Conservation (phyloP, 768 basidiomycete genomes). For the Paxillus ammoniavirescens region DNA sequence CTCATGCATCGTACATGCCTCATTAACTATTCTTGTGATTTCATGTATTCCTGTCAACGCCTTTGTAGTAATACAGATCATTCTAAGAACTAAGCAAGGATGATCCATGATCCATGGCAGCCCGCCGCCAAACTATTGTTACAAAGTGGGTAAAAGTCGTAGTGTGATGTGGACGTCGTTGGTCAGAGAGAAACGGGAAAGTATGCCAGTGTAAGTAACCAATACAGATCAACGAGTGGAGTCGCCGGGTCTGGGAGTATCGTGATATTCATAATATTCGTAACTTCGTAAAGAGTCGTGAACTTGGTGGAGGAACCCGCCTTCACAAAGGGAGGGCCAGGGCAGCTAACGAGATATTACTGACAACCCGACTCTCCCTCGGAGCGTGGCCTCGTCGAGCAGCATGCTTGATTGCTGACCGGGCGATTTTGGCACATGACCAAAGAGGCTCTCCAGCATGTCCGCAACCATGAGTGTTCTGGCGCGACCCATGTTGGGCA, state of each 20-base stretch:
- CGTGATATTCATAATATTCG: conserved; percentile 2
- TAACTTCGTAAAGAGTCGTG: conserved; percentile 15
- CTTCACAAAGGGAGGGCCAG: conserved; percentile 8
- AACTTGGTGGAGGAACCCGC: not conserved
- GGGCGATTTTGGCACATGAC: conserved; percentile 34
- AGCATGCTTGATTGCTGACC: conserved; percentile 23
- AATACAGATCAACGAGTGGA: conserved; percentile 12
- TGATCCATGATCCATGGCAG: conserved; percentile 8
- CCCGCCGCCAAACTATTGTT: conserved; percentile 18
- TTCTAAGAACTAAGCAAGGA: not conserved
- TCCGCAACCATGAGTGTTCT: conserved; percentile 4
- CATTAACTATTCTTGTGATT: too few species aligned
- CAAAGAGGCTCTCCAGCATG: conserved; percentile 16
- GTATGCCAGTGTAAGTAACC: not conserved
- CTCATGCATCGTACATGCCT: too few species aligned
- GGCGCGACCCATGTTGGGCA: conserved; percentile 1
- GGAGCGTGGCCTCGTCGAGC: conserved; percentile 21
- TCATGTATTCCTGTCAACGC: too few species aligned
- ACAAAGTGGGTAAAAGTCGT: conserved; percentile 11
- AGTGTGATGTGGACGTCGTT: not conserved
- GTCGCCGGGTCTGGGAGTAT: conserved; percentile 1
- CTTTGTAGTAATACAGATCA: not conserved
- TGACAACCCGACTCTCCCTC: conserved; percentile 21
- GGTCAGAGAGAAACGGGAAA: not conserved
- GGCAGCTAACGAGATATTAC: conserved; percentile 14